phyloP scores from a whole-genome alignment of 169 alveolate genomes.

The Plasmodium billcollinsi region DNA sequence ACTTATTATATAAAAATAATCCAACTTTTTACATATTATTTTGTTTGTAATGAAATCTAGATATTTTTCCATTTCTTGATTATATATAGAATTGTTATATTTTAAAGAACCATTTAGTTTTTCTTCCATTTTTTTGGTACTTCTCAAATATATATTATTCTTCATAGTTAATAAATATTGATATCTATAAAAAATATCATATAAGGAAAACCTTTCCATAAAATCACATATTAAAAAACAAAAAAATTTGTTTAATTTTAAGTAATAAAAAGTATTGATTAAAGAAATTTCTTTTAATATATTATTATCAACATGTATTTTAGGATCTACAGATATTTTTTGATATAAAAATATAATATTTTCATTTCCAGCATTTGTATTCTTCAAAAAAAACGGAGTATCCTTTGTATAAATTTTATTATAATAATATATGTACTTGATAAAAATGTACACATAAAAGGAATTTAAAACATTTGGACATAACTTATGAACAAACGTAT shows the following conservation, averaged over 20 bases:
- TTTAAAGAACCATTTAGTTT: too few relatives aligned
- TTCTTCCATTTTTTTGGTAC: not conserved
- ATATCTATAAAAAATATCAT: constrained; percentile 52
- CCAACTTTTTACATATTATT: constrained; percentile 16
- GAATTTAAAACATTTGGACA: constrained; percentile 1
- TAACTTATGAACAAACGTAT: constrained; percentile 11
- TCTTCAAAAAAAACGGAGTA: not conserved
- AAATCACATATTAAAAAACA: constrained; percentile 46
- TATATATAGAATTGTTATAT: not conserved
- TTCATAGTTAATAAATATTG: constrained; percentile 27
- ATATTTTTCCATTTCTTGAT: constrained; percentile 23
- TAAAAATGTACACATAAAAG: constrained; percentile 26
- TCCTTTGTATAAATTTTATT: constrained; percentile 17
- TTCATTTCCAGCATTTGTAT: not conserved
- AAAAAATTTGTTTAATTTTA: constrained; percentile 33
- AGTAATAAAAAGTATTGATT: constrained; percentile 13
- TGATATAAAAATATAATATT: not conserved
- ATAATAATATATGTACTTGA: constrained; percentile 34
- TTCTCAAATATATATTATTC: constrained; percentile 18
- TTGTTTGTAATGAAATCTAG: constrained; percentile 44
- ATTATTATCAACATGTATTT: not conserved
- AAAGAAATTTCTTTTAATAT: constrained; percentile 32
- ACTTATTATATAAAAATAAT: constrained; percentile 21
- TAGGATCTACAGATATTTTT: too few relatives aligned
- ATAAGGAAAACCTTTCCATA: constrained; percentile 24